Evolutionary conservation across 768 basidiomycete species (phyloP), one percentile per base, ranked within the genome.

Genomic region (Mycena kentingensis): DNA sequence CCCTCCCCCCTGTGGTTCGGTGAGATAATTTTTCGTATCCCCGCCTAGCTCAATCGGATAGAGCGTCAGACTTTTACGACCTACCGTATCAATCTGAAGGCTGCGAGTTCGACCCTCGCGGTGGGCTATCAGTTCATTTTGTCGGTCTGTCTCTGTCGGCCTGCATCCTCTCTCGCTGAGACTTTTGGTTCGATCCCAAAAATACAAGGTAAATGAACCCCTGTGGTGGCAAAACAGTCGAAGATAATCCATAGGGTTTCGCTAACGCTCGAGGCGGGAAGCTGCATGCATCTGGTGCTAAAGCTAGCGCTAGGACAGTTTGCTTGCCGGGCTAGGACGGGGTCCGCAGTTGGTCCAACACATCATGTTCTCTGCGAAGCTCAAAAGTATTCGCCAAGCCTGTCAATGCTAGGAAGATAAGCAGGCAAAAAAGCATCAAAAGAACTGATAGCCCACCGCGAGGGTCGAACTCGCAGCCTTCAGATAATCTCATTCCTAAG

Each of bases 381-480:
- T 21, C 37, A 38, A 38, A 21, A 38, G 21, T 18, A 15, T 15
- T 15, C 37, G 37, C 37, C 21, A 8, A 38, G 37, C 8, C 8
- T 21, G 37, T n/a, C n/a, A n/a, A n/a, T n/a, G n/a, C n/a, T n/a
- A 38, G 21, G n/a, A 38, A 38, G 13, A 21, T 8, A 38, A 13
- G 21, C 21, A 38, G n/a, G 26, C 10, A 44, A 5, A 28, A 39
- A 39, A 42, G 35, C 18, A 7, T 26, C 1, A 16, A 49, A 51
- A 55, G 44, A 13, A 27, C 24, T 2, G 49, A 0, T 82, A 85
- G 84, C 83, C 84, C 84, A 85, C 83, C 84, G 84, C 84, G 84
- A 83, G 84, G 84, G 78, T 87, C 84, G 84, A 86, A 87, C 84
- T 83, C 84, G 84, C 84, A 86, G 81, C 84, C 84, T 86, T 86